Evolutionary conservation across 176 grass and related monocot genomes (phyloP).

Genomic region (Bothriochloa decipiens): DNA sequence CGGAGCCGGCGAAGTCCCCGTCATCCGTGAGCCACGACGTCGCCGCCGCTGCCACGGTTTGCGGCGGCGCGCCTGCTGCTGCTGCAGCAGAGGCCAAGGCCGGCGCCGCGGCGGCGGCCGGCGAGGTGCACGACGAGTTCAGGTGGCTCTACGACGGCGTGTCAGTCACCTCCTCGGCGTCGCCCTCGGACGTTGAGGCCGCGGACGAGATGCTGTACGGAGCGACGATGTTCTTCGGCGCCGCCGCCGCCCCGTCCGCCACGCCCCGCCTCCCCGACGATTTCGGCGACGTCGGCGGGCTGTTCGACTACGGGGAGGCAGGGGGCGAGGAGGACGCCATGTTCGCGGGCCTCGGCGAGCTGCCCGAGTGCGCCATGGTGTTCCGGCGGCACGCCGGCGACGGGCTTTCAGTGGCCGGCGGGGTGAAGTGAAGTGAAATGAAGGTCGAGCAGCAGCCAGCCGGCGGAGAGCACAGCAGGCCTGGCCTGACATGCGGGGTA

Average conservation of each 20-base stretch:
- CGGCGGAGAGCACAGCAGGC: conserved; percentile 31
- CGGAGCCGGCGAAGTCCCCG: conserved; percentile 29
- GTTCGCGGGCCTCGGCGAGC: conserved; percentile 77
- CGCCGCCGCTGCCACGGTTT: too few species aligned
- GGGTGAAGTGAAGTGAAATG: conserved; percentile 44
- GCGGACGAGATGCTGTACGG: conserved; percentile 62
- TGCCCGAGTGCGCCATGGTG: conserved; percentile 85
- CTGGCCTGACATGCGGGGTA: conserved; percentile 31
- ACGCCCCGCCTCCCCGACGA: conserved; percentile 56
- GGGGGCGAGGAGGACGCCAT: conserved; percentile 69
- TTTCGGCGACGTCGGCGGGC: conserved; percentile 22
- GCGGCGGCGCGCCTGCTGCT: background rate
- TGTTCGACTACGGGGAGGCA: conserved; percentile 15
- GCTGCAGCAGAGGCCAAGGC: background rate
- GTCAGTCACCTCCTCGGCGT: conserved; percentile 55
- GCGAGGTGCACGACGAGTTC: conserved; percentile 73
- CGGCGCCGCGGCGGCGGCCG: background rate
- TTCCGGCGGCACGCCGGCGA: conserved; percentile 54
- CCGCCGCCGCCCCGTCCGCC: conserved; percentile 35
- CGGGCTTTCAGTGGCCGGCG: conserved; percentile 28
- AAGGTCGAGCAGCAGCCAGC: conserved; percentile 16
- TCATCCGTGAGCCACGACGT: conserved; percentile 35
- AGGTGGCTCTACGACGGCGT: conserved; percentile 72
- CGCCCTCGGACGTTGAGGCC: conserved; percentile 46
- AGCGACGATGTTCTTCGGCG: conserved; percentile 61